phyloP scores from a whole-genome alignment of 2,329 filamentous ascomycete genomes.

The Dothideomycetes sp. region DNA sequence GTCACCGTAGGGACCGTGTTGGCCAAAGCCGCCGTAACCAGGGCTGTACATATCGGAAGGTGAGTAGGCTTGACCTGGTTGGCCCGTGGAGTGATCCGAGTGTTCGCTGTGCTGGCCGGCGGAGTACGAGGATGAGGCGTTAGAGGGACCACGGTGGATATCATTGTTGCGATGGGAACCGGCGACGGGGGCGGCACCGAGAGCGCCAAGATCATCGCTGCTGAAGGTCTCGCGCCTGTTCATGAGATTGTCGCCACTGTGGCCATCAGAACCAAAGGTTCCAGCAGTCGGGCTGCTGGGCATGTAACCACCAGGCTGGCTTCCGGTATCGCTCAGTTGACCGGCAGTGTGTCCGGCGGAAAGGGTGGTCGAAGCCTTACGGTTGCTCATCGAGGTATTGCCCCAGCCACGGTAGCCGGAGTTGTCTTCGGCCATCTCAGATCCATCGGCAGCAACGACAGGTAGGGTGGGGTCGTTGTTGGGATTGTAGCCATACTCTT shows the following conservation, averaged over 20 bases:
- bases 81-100: conserved; percentile 28
- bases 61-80: conserved; percentile 30
- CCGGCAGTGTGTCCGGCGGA: conserved; percentile 54
- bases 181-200: conserved; percentile 59
- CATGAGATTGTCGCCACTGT: conserved; percentile 59
- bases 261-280: conserved; percentile 49
- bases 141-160: conserved; percentile 82
- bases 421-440: conserved; percentile 70
- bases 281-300: conserved; percentile 43
- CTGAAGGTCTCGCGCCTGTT: conserved; percentile 47
- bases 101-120: conserved; percentile 63
- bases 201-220: conserved; percentile 72
- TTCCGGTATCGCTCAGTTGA: conserved; percentile 58
- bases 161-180: conserved; percentile 56
- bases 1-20: conserved; percentile 46
- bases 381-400: conserved; percentile 57
- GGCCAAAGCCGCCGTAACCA: conserved; percentile 44
- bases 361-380: conserved; percentile 82
- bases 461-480: conserved; percentile 82
- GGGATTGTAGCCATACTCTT: conserved; percentile 97
- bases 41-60: conserved; percentile 24
- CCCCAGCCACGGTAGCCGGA: conserved; percentile 94
- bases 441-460: conserved; percentile 47
- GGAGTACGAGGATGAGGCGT: conserved; percentile 93
- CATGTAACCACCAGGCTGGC: conserved; percentile 38